Conservation (phyloP, 139 green algal species). For the Desmodesmus armatus region DNA sequence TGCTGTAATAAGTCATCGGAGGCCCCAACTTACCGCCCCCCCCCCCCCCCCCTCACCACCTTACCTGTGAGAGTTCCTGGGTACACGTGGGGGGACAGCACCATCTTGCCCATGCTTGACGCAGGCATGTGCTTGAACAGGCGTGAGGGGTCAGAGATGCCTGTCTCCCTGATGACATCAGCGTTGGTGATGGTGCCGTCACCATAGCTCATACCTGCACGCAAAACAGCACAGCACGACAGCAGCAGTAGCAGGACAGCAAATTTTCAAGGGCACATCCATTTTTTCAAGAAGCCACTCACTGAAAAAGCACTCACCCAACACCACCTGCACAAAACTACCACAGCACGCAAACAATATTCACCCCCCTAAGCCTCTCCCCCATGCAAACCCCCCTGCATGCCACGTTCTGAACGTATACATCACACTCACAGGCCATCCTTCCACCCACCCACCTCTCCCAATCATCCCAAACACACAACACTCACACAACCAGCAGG, state of each 20-base stretch:
- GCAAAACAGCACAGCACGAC: neutral
- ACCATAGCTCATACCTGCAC: neutral
- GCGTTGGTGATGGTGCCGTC: constrained; percentile 22
- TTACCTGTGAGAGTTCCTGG: constrained; percentile 7
- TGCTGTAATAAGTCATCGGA: neutral
- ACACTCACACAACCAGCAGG: no score
- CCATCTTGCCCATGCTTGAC: neutral
- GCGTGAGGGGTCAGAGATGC: constrained; percentile 1
- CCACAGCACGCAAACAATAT: no score
- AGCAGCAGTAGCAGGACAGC: neutral
- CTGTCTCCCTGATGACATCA: neutral
- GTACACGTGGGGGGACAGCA: constrained; percentile 5
- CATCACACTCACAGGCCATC: no score
- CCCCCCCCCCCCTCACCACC: neutral
- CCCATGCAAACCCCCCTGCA: no score
- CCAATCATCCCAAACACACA: no score
- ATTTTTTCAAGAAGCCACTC: no score
- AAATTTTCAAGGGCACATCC: no score
- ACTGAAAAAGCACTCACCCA: neutral
- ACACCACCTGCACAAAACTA: no score
- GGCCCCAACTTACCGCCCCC: neutral
- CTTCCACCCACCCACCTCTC: no score
- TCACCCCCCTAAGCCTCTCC: no score
- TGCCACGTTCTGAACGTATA: no score
- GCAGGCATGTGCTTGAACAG: constrained; percentile 19